These are phyloP conservation scores for Neurospora sp. DNA, from an alignment of 2,329 filamentous ascomycete species.

Conservation along the genomic window DNA sequence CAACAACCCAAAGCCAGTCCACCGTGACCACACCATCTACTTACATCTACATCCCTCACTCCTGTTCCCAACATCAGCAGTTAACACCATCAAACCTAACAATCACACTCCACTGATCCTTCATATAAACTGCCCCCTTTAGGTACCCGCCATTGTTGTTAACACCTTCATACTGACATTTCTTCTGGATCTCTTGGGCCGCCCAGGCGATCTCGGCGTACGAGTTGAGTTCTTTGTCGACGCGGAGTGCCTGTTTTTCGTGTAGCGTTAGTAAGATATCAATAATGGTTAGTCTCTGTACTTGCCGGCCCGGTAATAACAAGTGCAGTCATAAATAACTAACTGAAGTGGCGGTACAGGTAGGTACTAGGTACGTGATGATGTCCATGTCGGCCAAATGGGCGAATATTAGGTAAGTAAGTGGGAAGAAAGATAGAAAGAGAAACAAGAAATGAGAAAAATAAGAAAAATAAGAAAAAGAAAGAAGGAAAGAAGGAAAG, in stretches of 20 bases:
- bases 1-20: background rate
- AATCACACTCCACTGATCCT: background rate
- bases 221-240: background rate
- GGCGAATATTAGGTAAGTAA: too few relatives aligned
- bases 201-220: background rate
- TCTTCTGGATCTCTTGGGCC: background rate
- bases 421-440: background rate
- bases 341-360: too few relatives aligned
- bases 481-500: background rate
- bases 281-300: too few relatives aligned
- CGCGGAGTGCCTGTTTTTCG: background rate
- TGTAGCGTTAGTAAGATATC: too few relatives aligned
- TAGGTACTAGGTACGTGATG: too few relatives aligned
- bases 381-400: too few relatives aligned
- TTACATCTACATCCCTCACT: background rate
- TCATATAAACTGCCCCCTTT: background rate
- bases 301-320: too few relatives aligned
- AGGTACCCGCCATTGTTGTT: background rate
- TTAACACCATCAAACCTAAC: background rate
- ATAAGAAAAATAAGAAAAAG: too few relatives aligned
- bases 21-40: background rate
- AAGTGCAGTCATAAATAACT: too few relatives aligned
- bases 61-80: background rate
- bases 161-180: background rate
- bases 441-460: too few relatives aligned